Evolutionary conservation across 2,329 filamentous ascomycete species (phyloP).

Genomic region (Exserohilum rostratum): DNA sequence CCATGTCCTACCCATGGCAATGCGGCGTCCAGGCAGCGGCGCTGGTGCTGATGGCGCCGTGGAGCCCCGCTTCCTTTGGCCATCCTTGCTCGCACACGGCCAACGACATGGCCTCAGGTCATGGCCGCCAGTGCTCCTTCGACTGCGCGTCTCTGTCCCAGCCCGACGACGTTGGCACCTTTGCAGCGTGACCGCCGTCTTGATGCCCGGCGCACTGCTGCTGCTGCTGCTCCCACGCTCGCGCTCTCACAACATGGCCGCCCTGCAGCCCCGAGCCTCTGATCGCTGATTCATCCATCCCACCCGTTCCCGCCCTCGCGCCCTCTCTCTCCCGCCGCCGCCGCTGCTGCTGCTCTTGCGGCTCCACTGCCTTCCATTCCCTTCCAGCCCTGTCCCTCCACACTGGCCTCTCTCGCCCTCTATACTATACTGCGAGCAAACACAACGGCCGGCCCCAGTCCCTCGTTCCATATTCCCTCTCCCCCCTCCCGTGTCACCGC

Average conservation of each 20-base stretch:
- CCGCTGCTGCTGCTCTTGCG: conserved; percentile 22
- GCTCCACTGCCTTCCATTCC: conserved; percentile 37
- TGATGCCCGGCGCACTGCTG: too few relatives aligned
- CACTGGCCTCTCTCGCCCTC: not conserved
- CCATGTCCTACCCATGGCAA: not conserved
- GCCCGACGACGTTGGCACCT: conserved; percentile 28
- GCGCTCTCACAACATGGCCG: conserved; percentile 21
- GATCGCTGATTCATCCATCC: conserved; percentile 26
- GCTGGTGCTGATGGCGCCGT: not conserved
- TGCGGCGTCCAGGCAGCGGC: not conserved
- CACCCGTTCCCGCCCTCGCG: too few relatives aligned
- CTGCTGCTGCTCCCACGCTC: conserved; percentile 2
- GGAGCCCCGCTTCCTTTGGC: conserved; percentile 16
- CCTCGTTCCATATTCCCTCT: conserved; percentile 17
- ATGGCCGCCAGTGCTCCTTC: conserved; percentile 22
- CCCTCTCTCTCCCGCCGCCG: too few relatives aligned
- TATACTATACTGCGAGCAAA: conserved; percentile 5
- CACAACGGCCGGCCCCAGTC: conserved; percentile 17
- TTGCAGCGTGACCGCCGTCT: conserved; percentile 19
- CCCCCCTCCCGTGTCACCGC: conserved; percentile 24
- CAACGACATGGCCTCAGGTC: conserved; percentile 20
- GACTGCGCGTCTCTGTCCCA: conserved; percentile 24
- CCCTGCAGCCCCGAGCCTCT: conserved; percentile 20
- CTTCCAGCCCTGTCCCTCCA: conserved; percentile 26
- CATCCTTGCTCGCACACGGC: conserved; percentile 21